Conservation (phyloP, 176 grass and related monocot species). For the Hsuehochloa calcarea region DNA sequence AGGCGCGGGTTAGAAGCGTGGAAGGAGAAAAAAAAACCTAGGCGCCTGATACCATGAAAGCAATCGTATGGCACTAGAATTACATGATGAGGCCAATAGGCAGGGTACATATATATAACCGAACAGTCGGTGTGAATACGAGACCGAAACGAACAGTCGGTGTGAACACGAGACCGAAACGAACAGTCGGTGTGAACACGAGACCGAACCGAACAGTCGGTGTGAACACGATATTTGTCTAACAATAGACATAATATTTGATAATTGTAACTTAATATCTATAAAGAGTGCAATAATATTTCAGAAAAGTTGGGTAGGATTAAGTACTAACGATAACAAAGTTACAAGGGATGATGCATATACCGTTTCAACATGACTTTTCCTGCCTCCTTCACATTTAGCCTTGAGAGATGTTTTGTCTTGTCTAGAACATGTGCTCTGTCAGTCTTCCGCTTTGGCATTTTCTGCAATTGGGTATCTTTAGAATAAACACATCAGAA, state of each 20-base stretch:
- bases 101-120: too few species aligned
- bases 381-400: slow-evolving; percentile 85
- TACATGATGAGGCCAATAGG: too few species aligned
- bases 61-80: too few species aligned
- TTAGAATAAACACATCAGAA: slow-evolving; percentile 70
- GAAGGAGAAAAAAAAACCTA: too few species aligned
- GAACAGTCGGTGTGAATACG: too few species aligned
- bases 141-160: too few species aligned
- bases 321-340: neutral
- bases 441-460: slow-evolving; percentile 94
- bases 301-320: neutral
- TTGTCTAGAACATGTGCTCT: slow-evolving; percentile 92
- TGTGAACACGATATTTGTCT: too few species aligned
- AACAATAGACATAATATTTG: neutral
- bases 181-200: too few species aligned
- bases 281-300: neutral
- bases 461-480: slow-evolving; percentile 99
- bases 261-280: neutral
- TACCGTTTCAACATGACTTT: slow-evolving; percentile 98
- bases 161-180: too few species aligned
- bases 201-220: too few species aligned
- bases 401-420: slow-evolving; percentile 79
- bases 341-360: neutral
- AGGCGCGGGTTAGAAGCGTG: too few species aligned
- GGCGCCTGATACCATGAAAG: too few species aligned